These are phyloP conservation scores for Phaeosphaeriaceae sp. DNA, from an alignment of 2,329 filamentous ascomycete genomes.

Conservation along the genomic window DNA sequence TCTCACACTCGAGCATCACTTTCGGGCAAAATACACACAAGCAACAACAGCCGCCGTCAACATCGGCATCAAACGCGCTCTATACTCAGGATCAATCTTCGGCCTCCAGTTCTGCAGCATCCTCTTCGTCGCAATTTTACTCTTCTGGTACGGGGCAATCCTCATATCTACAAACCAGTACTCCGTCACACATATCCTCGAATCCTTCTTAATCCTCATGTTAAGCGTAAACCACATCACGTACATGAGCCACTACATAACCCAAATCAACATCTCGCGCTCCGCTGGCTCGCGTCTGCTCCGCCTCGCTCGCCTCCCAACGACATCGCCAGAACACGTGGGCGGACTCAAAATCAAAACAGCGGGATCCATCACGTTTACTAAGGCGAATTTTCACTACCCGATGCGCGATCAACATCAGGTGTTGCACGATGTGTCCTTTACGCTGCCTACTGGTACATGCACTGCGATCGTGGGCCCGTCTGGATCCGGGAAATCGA, in stretches of 20 bases:
- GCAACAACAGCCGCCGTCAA: constrained; percentile 61
- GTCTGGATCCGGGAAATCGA: constrained; percentile 92
- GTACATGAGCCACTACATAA: constrained; percentile 74
- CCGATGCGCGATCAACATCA: constrained; percentile 60
- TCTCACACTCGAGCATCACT: constrained; percentile 75
- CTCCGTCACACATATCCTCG: constrained; percentile 66
- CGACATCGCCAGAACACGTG: constrained; percentile 63
- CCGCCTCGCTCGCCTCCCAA: constrained; percentile 68
- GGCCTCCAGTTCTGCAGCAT: constrained; percentile 78
- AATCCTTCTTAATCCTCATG: constrained; percentile 82
- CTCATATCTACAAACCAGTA: constrained; percentile 62
- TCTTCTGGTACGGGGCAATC: constrained; percentile 81
- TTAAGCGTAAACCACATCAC: constrained; percentile 79
- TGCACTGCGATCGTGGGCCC: constrained; percentile 80
- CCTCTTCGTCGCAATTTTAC: constrained; percentile 74
- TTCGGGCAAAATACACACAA: constrained; percentile 66
- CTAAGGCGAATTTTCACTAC: constrained; percentile 73
- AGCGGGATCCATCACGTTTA: constrained; percentile 64
- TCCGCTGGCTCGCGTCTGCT: constrained; percentile 77
- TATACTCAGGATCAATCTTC: constrained; percentile 72
- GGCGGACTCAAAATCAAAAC: constrained; percentile 55
- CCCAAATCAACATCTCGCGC: constrained; percentile 77
- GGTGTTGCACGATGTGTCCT: constrained; percentile 69
- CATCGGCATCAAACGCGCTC: constrained; percentile 69
- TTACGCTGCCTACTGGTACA: constrained; percentile 67